phyloP scores from a whole-genome alignment of 495 filamentous ascomycete genomes.

The Immersiella caudata region DNA sequence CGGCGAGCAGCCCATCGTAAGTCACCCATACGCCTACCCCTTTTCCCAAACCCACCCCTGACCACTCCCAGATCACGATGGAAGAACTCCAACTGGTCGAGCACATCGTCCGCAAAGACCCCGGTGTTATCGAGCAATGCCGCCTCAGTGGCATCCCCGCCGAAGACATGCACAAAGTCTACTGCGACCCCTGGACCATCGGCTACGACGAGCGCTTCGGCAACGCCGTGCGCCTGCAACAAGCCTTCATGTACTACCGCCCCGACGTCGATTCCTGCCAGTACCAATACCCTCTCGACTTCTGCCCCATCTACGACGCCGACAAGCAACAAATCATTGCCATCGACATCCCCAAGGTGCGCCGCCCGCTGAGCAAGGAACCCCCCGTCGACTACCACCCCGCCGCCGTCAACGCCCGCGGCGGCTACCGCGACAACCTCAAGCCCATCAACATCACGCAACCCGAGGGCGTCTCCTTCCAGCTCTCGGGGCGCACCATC shows the following conservation, averaged over 20 bases:
- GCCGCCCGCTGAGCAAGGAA: conserved; percentile 75
- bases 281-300: conserved; percentile 90
- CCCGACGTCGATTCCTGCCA: conserved; percentile 85
- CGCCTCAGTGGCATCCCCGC: conserved; percentile 80
- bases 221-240: conserved; percentile 77
- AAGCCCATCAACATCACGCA: conserved; percentile 97
- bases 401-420: conserved; percentile 68
- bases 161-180: conserved; percentile 89
- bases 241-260: conserved; percentile 95
- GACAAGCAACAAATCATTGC: conserved; percentile 82
- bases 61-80: conserved; percentile 74
- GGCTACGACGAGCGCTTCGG: conserved; percentile 93
- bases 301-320: conserved; percentile 89
- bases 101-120: conserved; percentile 73
- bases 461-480: conserved; percentile 91
- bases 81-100: conserved; percentile 92
- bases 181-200: conserved; percentile 92
- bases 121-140: conserved; percentile 92
- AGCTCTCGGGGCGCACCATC: conserved; percentile 73
- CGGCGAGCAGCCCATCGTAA: conserved; percentile 80
- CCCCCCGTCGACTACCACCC: conserved; percentile 80
- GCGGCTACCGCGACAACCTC: conserved; percentile 76
- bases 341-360: conserved; percentile 84
- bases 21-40: conserved; percentile 20
- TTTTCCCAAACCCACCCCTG: not conserved